A percentile compares a stretch with the other conserved stretches of the same genome.
Evolutionary conservation across 1,139 yeast species (phyloP).

Genomic region (Casaregolazyma suthepensis): DNA sequence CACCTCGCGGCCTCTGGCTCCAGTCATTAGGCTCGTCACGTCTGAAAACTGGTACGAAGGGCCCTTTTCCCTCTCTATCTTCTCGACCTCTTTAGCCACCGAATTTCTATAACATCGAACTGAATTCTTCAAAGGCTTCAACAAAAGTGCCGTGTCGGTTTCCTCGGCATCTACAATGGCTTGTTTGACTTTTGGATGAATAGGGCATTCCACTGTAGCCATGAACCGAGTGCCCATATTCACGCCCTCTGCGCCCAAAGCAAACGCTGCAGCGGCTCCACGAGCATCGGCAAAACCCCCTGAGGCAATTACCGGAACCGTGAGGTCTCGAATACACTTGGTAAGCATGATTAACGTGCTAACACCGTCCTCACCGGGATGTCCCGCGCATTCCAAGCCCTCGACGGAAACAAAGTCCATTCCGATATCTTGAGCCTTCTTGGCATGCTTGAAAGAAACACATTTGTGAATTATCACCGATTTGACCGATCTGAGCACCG

Average conservation of each 20-base stretch:
- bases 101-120: conserved; percentile 30
- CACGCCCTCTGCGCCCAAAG: conserved; percentile 32
- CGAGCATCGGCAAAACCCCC: conserved; percentile 35
- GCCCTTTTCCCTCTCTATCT: conserved; percentile 25
- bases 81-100: conserved; percentile 29
- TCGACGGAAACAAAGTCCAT: conserved; percentile 34
- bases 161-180: conserved; percentile 30
- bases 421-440: conserved; percentile 31
- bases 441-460: conserved; percentile 30
- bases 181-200: conserved; percentile 30
- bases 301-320: conserved; percentile 32
- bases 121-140: conserved; percentile 30
- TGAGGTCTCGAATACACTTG: conserved; percentile 27
- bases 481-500: conserved; percentile 21
- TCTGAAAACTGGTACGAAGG: conserved; percentile 24
- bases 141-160: conserved; percentile 29
- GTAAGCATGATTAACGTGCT: conserved; percentile 29
- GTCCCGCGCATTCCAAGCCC: conserved; percentile 36
- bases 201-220: conserved; percentile 32
- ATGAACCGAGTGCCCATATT: conserved; percentile 35
- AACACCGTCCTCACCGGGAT: conserved; percentile 35
- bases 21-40: conserved; percentile 28
- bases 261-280: conserved; percentile 33
- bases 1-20: conserved; percentile 29
- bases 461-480: conserved; percentile 33